Evolutionary conservation across 192 early-diverging fungal genomes (phyloP).

Genomic region (Dimargaris xerosporica): DNA sequence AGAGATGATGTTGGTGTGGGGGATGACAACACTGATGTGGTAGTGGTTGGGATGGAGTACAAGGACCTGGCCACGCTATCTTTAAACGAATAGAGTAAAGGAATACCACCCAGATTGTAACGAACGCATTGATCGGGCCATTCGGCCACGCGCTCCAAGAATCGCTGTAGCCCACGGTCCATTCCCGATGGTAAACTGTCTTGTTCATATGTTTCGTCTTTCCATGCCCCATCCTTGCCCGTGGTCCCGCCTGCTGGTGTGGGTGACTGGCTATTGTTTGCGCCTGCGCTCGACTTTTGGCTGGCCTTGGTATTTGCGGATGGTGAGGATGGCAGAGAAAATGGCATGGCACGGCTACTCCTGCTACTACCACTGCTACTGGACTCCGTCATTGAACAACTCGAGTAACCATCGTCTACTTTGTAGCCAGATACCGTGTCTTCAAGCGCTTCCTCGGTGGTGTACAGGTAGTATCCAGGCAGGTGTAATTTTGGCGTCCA

Average conservation of each 20-base stretch:
- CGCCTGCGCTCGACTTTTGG: too few species aligned
- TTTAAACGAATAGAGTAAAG: conserved; percentile 47
- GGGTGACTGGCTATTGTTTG: too few species aligned
- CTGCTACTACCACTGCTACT: too few species aligned
- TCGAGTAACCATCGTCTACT: conserved; percentile 18
- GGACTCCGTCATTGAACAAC: too few species aligned
- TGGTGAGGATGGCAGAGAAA: too few species aligned
- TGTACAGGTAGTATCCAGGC: conserved; percentile 36
- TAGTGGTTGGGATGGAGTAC: conserved; percentile 36
- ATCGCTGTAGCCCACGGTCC: conserved; percentile 67
- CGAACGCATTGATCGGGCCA: conserved; percentile 77
- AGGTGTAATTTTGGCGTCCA: too few species aligned
- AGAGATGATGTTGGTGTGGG: conserved; percentile 65
- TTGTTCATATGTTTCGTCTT: conserved; percentile 74
- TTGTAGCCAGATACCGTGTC: conserved; percentile 19
- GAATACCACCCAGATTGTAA: conserved; percentile 53
- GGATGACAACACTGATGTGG: conserved; percentile 70
- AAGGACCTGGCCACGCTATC: conserved; percentile 32
- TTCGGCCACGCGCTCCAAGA: conserved; percentile 47
- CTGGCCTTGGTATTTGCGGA: too few species aligned
- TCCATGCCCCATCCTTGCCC: conserved; percentile 39
- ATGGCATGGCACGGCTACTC: too few species aligned
- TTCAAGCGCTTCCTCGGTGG: conserved; percentile 34
- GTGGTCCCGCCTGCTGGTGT: too few species aligned
- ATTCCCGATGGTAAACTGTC: conserved; percentile 45